phyloP scores from a whole-genome alignment of 352 stramenopile genomes.

The Globisporangium recalcitrans region DNA sequence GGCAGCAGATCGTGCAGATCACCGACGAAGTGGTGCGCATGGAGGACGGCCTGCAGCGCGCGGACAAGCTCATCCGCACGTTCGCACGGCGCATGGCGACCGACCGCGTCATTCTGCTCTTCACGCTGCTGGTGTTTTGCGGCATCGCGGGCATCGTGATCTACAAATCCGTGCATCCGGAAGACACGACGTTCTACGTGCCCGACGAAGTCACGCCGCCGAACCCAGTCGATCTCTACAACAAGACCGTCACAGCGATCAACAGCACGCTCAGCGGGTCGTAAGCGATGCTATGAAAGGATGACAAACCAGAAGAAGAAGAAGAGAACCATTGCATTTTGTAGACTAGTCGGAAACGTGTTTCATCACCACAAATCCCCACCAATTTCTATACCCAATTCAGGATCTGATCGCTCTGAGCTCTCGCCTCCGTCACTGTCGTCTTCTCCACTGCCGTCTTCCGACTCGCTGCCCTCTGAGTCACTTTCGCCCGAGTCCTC shows the following conservation, averaged over 20 bases:
- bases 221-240: constrained; percentile 68
- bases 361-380: neutral
- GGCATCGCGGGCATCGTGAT: constrained; percentile 78
- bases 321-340: neutral
- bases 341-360: constrained; percentile 5
- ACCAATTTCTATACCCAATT: neutral
- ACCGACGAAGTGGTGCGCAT: constrained; percentile 87
- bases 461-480: constrained; percentile 15
- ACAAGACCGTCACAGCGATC: constrained; percentile 62
- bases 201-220: constrained; percentile 80
- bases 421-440: neutral
- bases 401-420: constrained; percentile 1
- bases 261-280: constrained; percentile 44
- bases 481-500: constrained; percentile 12
- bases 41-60: constrained; percentile 71
- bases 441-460: constrained; percentile 6
- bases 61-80: constrained; percentile 75
- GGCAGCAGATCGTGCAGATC: constrained; percentile 84
- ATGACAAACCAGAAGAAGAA: neutral
- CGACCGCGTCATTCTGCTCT: constrained; percentile 74
- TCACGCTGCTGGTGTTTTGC: constrained; percentile 74
- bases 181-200: constrained; percentile 79
- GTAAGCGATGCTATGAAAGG: neutral
- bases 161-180: constrained; percentile 76
- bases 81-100: constrained; percentile 82